These are phyloP conservation scores for Tirmania nivea DNA, from an alignment of 495 filamentous ascomycete species.

Conservation along the genomic window DNA sequence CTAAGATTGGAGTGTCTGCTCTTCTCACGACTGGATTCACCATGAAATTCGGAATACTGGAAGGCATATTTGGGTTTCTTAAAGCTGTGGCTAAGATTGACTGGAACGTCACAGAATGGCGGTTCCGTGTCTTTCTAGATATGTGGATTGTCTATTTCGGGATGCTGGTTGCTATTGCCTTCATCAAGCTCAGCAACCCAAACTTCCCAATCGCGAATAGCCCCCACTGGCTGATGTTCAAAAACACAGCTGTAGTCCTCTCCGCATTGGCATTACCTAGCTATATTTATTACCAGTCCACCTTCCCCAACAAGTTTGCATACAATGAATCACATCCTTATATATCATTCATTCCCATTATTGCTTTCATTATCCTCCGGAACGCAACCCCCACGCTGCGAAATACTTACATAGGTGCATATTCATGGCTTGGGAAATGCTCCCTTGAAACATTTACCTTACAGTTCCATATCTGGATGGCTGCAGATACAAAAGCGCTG, in stretches of 20 bases:
- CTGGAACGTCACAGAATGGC: conserved; percentile 27
- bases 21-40: conserved; percentile 24
- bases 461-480: conserved; percentile 42
- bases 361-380: conserved; percentile 30
- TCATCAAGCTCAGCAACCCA: conserved; percentile 12
- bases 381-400: conserved; percentile 26
- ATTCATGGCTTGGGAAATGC: conserved; percentile 32
- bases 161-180: conserved; percentile 28
- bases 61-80: conserved; percentile 22
- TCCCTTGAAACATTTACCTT: conserved; percentile 38
- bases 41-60: conserved; percentile 25
- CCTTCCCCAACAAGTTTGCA: conserved; percentile 20
- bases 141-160: conserved; percentile 31
- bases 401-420: conserved; percentile 24
- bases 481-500: conserved; percentile 32
- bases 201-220: conserved; percentile 1
- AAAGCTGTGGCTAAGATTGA: conserved; percentile 21
- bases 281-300: conserved; percentile 17
- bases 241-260: conserved; percentile 2
- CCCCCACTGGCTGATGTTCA: background rate
- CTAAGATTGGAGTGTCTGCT: conserved; percentile 30
- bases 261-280: conserved; percentile 5
- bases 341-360: conserved; percentile 31
- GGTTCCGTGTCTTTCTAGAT: conserved; percentile 28
- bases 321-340: conserved; percentile 34